Evolutionary conservation across 352 stramenopile genomes (phyloP).

Genomic region (Blastocystis hominis): DNA sequence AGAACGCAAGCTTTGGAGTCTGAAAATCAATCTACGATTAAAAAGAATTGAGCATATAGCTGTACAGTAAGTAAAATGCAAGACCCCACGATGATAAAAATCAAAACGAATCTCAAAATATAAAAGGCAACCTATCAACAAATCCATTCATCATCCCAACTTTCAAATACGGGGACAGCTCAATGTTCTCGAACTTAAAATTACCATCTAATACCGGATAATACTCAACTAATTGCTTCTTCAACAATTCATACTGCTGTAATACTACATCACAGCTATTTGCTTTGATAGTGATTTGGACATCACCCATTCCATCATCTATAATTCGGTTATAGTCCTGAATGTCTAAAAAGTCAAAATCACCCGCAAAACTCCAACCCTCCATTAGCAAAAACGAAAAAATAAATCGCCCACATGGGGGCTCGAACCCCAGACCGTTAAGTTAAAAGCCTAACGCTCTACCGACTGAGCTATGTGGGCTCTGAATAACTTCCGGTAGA

Average conservation of each 20-base stretch:
- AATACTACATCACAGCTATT: background rate
- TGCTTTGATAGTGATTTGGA: background rate
- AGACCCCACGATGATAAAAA: background rate
- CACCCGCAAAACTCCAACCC: background rate
- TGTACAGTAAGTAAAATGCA: too few relatives aligned
- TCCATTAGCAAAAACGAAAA: background rate
- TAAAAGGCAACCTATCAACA: background rate
- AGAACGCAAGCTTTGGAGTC: background rate
- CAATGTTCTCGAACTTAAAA: background rate
- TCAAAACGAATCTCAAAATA: background rate
- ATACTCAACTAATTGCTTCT: background rate
- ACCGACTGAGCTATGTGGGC: slow-evolving; percentile 56
- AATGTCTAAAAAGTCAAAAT: background rate
- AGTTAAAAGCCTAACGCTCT: slow-evolving; percentile 57
- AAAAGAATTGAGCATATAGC: too few relatives aligned
- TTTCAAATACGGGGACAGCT: background rate
- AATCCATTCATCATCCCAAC: background rate
- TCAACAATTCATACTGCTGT: background rate
- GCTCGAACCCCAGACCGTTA: slow-evolving; percentile 57
- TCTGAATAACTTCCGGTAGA: background rate
- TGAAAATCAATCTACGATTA: too few relatives aligned
- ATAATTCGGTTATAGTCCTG: background rate
- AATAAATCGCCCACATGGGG: slow-evolving; percentile 41
- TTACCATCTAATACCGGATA: slow-evolving; percentile 5
- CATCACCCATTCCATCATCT: background rate